Conservation (phyloP, 139 green algal genomes). For the Eudorina sp. region DNA sequence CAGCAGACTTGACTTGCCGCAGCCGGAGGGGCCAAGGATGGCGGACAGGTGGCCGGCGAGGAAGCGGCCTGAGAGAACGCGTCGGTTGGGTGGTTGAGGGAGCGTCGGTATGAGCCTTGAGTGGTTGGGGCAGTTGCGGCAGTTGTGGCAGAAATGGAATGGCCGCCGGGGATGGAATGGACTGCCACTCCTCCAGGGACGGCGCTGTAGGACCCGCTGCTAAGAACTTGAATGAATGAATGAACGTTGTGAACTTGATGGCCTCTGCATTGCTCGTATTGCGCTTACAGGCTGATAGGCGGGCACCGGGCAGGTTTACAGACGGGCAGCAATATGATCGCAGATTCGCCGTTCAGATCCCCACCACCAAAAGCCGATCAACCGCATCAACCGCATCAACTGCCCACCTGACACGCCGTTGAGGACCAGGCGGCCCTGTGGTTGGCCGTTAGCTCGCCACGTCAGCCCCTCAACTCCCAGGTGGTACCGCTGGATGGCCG, state of each 20-base stretch:
- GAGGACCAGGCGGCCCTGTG: background rate
- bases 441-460: background rate
- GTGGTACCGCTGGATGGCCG: background rate
- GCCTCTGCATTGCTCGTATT: no score
- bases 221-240: no score
- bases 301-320: no score
- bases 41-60: constrained; percentile 34
- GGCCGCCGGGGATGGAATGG: no score
- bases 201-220: no score
- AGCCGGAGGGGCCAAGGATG: constrained; percentile 60
- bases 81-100: background rate
- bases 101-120: background rate
- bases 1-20: constrained; percentile 62
- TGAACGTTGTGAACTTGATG: no score
- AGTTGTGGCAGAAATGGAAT: no score
- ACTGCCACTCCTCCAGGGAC: no score
- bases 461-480: background rate
- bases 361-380: no score
- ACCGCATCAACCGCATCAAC: no score
- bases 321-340: no score
- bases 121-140: background rate
- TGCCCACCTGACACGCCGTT: background rate
- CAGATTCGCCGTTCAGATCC: no score
- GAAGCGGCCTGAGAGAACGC: constrained; percentile 33
- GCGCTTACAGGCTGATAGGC: background rate